Evolutionary conservation across 495 filamentous ascomycete species (phyloP), one percentile per base, ranked within the genome.

Genomic region (Thermothielavioides terrestris): DNA sequence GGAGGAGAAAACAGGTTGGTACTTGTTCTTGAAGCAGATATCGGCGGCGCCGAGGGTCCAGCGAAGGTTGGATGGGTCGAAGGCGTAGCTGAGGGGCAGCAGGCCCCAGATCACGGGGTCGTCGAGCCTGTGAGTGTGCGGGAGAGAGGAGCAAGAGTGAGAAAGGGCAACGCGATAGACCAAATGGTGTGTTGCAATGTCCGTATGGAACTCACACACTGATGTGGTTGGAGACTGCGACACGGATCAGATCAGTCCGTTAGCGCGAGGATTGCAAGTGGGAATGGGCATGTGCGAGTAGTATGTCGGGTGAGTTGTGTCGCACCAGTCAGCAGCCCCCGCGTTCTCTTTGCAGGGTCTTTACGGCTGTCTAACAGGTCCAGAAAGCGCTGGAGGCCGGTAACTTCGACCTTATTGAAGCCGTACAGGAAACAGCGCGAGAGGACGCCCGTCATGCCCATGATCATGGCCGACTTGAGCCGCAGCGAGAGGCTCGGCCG

Each of bases 71-170:
- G 75, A 77, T 1, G 84, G 82, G 39, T 81, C 75, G 55, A 85
- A 80, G 44, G 76, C 65, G 54, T 89, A 85, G 35, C 75, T 69
- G 20, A 83, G 63, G 4, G 92, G 92, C 7, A 98, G 73, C 14
- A 87, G 72, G 30, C 90, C 91, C 89, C 89, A 98, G 44, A 95
- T 78, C 37, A 96, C 65, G 8, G 92, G 92, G 72, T 98, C 92
- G 69, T 98, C 92, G 58, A 96, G 72, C 38, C 91, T 97, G 63
- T 48, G 40, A 27, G 23, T 36, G 53, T 56, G 42, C 30, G 34
- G 6, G 42, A 21, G 14, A 30, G 15, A 23, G 3, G 30, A 41
- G 20, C n/a, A n/a, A 45, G 45, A 42, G 46, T 23, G 31, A 8
- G 37, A 17, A 38, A 42, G 18, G 46, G 26, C 35, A 51, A n/a